phyloP scores from a whole-genome alignment of 768 basidiomycete species.

The Leccinellum rugosiceps region DNA sequence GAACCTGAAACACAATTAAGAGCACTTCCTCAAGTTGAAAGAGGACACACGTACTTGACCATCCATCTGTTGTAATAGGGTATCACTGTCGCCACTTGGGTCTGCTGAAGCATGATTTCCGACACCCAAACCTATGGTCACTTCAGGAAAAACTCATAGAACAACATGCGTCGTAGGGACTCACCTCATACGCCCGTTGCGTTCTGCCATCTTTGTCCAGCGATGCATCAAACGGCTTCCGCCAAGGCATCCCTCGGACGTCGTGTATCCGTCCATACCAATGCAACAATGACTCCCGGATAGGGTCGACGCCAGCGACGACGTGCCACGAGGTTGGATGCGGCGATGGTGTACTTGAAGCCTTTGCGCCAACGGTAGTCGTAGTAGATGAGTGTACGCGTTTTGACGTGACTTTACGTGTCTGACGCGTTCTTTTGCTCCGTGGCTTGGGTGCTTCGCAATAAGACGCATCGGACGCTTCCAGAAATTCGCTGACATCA shows the following conservation, averaged over 20 bases:
- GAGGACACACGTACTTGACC: slow-evolving; percentile 49
- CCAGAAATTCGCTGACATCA: slow-evolving; percentile 12
- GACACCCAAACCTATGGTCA: slow-evolving; percentile 73
- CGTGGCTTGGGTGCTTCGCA: slow-evolving; percentile 7
- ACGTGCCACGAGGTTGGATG: slow-evolving; percentile 52
- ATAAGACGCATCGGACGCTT: slow-evolving; percentile 24
- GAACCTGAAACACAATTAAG: slow-evolving; percentile 48
- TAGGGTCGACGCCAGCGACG: slow-evolving; percentile 36
- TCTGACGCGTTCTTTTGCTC: slow-evolving; percentile 16
- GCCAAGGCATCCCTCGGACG: slow-evolving; percentile 87
- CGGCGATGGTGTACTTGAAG: background rate
- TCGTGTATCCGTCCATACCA: slow-evolving; percentile 76
- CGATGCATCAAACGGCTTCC: slow-evolving; percentile 63
- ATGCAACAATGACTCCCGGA: slow-evolving; percentile 48
- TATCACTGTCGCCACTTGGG: slow-evolving; percentile 90
- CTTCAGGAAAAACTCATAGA: background rate
- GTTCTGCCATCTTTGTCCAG: slow-evolving; percentile 57
- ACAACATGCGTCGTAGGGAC: slow-evolving; percentile 5
- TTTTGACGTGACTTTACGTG: slow-evolving; percentile 15
- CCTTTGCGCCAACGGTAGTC: background rate
- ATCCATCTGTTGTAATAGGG: slow-evolving; percentile 93
- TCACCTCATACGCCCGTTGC: slow-evolving; percentile 90
- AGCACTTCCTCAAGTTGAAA: background rate
- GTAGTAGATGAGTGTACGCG: slow-evolving; percentile 3
- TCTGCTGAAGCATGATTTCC: slow-evolving; percentile 97